Conservation (phyloP, 1,139 yeast species). For the Debaryomyces nepalensis region DNA sequence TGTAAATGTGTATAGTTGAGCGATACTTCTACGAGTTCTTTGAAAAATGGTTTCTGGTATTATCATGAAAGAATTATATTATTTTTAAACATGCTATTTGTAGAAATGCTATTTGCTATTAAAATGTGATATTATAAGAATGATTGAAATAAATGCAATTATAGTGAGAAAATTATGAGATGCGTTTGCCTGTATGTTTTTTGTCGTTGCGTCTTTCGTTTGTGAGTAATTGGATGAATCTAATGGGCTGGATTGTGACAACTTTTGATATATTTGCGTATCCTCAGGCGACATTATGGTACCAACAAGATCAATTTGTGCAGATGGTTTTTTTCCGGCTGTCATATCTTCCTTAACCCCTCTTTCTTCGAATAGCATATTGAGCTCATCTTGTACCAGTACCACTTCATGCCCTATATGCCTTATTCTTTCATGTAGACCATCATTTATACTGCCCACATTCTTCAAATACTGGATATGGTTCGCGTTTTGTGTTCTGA, state of each 20-base stretch:
- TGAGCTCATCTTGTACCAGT: constrained; percentile 5
- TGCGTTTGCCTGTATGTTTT: too few relatives aligned
- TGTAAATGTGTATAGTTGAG: not conserved
- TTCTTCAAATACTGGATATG: constrained; percentile 7
- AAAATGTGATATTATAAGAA: constrained; percentile 3
- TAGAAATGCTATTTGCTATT: constrained; percentile 10
- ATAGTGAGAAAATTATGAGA: not conserved
- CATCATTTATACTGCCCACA: constrained; percentile 3
- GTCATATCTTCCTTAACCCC: not conserved
- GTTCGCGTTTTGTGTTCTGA: constrained; percentile 10
- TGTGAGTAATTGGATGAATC: not conserved
- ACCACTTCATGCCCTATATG: not conserved
- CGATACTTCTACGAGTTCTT: constrained; percentile 5
- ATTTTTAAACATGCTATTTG: constrained; percentile 5
- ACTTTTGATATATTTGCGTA: not conserved
- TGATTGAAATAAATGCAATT: constrained; percentile 7
- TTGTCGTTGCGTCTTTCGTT: not conserved
- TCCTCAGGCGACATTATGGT: not conserved
- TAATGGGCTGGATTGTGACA: not conserved
- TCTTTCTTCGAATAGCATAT: not conserved
- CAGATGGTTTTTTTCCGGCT: too few relatives aligned
- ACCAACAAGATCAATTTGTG: not conserved
- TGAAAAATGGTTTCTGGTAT: constrained; percentile 4
- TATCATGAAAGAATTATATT: constrained; percentile 5
- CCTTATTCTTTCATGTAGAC: not conserved